A percentile compares a stretch with the other conserved stretches of the same genome.
phyloP scores from a whole-genome alignment of 371 early-diverging fungal species.

The Mucor plumbeus region DNA sequence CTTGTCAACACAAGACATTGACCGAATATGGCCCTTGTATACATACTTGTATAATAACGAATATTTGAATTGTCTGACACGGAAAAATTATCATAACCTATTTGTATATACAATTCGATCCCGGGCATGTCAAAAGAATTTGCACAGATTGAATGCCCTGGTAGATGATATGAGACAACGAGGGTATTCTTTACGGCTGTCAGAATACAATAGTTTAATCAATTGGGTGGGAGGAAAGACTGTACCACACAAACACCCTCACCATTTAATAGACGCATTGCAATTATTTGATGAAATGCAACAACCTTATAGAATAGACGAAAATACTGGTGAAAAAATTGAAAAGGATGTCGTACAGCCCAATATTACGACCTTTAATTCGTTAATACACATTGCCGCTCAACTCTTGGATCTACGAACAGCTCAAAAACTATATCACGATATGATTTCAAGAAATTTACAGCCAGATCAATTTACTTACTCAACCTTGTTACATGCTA shows the following conservation, averaged over 20 bases:
- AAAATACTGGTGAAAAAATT: background rate
- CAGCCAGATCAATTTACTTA: constrained; percentile 47
- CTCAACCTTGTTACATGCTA: constrained; percentile 39
- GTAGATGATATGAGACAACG: constrained; percentile 47
- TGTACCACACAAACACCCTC: constrained; percentile 30
- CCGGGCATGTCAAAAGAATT: constrained; percentile 39
- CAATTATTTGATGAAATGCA: constrained; percentile 48
- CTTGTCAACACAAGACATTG: constrained; percentile 49
- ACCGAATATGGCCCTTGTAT: constrained; percentile 56
- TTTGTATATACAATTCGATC: constrained; percentile 37
- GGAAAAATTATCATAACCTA: constrained; percentile 39
- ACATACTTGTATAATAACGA: constrained; percentile 38
- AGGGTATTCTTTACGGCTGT: constrained; percentile 30
- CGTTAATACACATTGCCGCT: constrained; percentile 48
- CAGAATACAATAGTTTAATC: constrained; percentile 50
- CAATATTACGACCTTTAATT: constrained; percentile 40
- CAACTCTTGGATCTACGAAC: constrained; percentile 44
- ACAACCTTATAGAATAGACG: constrained; percentile 6
- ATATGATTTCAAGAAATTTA: constrained; percentile 45
- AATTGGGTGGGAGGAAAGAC: constrained; percentile 49
- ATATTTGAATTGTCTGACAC: constrained; percentile 28
- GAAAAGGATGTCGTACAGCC: constrained; percentile 29
- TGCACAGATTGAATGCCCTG: constrained; percentile 42
- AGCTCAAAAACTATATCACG: constrained; percentile 54
- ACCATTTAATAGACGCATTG: constrained; percentile 48